Percentiles rank a stretch among this genome's conserved stretches.
phyloP scores from a whole-genome alignment of 2,329 filamentous ascomycete species.

The Fusarium buxicola region DNA sequence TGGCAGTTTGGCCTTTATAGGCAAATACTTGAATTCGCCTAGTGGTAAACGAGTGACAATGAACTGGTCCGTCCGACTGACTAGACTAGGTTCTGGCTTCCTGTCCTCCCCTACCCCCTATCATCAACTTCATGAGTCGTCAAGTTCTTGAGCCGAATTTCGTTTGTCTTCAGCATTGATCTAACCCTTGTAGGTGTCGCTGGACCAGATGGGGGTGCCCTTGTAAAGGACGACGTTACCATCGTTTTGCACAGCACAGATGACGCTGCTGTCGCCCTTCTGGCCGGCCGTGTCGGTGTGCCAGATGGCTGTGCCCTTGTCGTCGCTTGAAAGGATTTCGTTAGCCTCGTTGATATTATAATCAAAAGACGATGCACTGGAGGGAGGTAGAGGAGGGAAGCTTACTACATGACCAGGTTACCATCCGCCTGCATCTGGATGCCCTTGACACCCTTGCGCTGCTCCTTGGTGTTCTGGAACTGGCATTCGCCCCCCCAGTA shows the following conservation, averaged over 20 bases:
- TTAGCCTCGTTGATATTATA: neutral
- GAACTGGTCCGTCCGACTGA: too few species aligned
- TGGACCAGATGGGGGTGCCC: slow-evolving; percentile 49
- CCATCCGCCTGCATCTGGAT: slow-evolving; percentile 48
- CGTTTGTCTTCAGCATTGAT: too few species aligned
- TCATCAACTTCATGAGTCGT: too few species aligned
- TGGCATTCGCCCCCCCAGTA: slow-evolving; percentile 47
- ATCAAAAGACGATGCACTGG: accelerated
- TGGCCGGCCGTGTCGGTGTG: slow-evolving; percentile 43
- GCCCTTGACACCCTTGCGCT: slow-evolving; percentile 46
- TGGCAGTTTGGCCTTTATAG: too few species aligned
- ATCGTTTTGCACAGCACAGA: slow-evolving; percentile 48
- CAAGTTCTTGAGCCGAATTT: too few species aligned
- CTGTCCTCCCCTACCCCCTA: too few species aligned
- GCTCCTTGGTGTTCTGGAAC: slow-evolving; percentile 47
- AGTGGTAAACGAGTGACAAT: too few species aligned
- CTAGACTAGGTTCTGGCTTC: too few species aligned
- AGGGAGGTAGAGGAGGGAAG: neutral
- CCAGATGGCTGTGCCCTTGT: slow-evolving; percentile 41
- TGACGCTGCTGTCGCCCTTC: slow-evolving; percentile 35
- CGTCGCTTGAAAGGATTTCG: slow-evolving; percentile 8
- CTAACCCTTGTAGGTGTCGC: slow-evolving; percentile 46
- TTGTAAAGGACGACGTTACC: slow-evolving; percentile 51
- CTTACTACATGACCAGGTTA: slow-evolving; percentile 50
- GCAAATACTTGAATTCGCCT: too few species aligned